Base-by-base conservation (phyloP, 768 basidiomycete species). In the Cyathus striatus region DNA sequence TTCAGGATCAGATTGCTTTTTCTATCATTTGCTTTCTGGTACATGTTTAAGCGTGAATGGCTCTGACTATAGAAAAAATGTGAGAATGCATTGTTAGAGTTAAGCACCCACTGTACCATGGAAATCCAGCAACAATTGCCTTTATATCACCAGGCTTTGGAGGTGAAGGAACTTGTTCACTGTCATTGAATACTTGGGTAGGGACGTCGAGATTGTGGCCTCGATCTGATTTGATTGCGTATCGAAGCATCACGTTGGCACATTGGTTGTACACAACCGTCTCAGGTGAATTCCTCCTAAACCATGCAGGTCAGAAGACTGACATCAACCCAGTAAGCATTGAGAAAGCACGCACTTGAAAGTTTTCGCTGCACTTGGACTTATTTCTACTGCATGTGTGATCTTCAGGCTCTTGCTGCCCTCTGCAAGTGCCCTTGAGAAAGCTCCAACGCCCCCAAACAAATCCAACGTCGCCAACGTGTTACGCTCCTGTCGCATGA, bases 21-120 rank as follows among this genome's bases (percentile, higher is more conserved):
- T 14, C 59, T 56, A 50, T 90, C 86, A 47, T 79, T 70, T 5
- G 79, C 81, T 44, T 69, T 78, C 42, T 76, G 76, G 53, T 65
- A 87, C 77, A 80, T 86, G 55, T 90, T 90, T 16, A 89, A 57
- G 1, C 58, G 56, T 0, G 87, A 90, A 53, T 90, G 87, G 2
- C 81, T 73, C 58, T 89, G 87, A 54, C 86, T 89, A 44, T 32
- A 38, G 12, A n/a, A n/a, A 5, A 18, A 12, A 37, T 42, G 14
- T 14, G 2, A 44, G 7, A 43, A 9, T 7, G 23, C 9, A 35
- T 34, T 5, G 22, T 46, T 10, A 24, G 22, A 16, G 37, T 23
- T 22, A 22, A 16, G 49, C 13, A 26, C n/a, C 32, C 45, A 9
- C 42, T 50, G 27, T 50, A 83, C 87, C 89, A 91, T 25, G 89